Evolutionary conservation across 768 basidiomycete species (phyloP), one percentile per base, ranked within the genome.

Genomic region (Tylopilus plumbeoviolaceoides): DNA sequence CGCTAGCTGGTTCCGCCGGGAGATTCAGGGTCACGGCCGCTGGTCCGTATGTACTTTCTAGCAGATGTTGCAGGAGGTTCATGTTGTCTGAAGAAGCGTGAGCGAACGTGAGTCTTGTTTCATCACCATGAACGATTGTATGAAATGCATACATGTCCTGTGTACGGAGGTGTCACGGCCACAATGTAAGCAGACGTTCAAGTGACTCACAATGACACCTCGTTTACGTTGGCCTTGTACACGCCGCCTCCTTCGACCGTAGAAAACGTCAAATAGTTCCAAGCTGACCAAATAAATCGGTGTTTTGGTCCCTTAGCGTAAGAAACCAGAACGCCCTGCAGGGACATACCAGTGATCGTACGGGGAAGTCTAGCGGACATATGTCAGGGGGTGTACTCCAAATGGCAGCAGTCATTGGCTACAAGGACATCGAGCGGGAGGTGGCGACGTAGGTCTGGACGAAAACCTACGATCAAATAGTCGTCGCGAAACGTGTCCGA

Each of bases 331-430:
- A 12, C 10, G 18, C 20, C 11, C 27, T 17, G 50, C 52, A 43
- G 31, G 17, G 14, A 51, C 70, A 5, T 52, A 82, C 82, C 66
- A 89, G 67, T 0, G 87, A 88, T 38, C 71, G 73, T 0, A 83
- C 86, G 8, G 87, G 87, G 61, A 91, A 87, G 57, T 87, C 84
- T 46, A 83, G 67, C 3, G 80, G 76, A 57, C 85, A 87, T 60
- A 79, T 78, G 56, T 83, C 82, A 9, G 88, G 83, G 1, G 86
- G 83, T 0, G 85, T 89, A 42, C 82, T 87, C 88, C 88, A 91
- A 38, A 91, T 83, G 3, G 85, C 84, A 1, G 86, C 87, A 8
- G 85, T 87, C 85, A 91, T 85, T 0, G 87, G 87, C 87, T 87
- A 61, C 17, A 48, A 36, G 43, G 44, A 40, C 40, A 43, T 30